Evolutionary conservation across 345 rosid genomes (phyloP).

Genomic region (Aquilaria sinensis): DNA sequence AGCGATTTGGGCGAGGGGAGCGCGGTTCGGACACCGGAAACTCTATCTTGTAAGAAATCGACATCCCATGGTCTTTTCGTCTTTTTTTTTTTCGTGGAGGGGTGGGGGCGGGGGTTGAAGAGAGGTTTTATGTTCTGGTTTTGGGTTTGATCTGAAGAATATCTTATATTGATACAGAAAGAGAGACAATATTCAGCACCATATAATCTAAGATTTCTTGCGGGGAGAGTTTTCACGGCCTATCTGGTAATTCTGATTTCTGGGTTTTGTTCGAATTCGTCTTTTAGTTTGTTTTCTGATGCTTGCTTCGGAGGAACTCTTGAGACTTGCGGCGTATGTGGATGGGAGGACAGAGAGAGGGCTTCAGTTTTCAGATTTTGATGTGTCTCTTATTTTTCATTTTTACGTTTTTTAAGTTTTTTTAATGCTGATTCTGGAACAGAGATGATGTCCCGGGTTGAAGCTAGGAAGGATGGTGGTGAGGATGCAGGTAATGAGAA

Average conservation of each 20-base stretch:
- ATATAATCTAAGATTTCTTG: slow-evolving; percentile 11
- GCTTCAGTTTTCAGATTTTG: too few relatives aligned
- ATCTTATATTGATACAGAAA: not conserved
- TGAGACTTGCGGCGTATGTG: too few relatives aligned
- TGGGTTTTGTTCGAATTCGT: not conserved
- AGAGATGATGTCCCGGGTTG: slow-evolving; percentile 44
- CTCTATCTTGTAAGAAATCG: slow-evolving; percentile 6
- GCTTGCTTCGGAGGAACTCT: too few relatives aligned
- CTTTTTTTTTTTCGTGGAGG: not conserved
- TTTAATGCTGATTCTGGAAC: not conserved
- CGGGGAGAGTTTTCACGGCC: slow-evolving; percentile 2
- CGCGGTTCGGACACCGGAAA: not conserved
- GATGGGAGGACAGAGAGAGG: too few relatives aligned
- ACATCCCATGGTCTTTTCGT: not conserved
- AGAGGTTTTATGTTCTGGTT: not conserved
- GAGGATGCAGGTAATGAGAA: slow-evolving; percentile 48
- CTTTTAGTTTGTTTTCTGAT: too few relatives aligned
- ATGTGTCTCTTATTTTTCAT: too few relatives aligned
- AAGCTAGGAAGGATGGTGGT: slow-evolving; percentile 44
- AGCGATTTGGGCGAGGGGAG: slow-evolving; percentile 5
- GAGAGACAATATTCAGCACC: slow-evolving; percentile 14
- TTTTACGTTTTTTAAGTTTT: not conserved
- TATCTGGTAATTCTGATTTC: slow-evolving; percentile 2
- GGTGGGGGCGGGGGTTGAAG: too few relatives aligned
- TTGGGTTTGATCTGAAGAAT: not conserved